Percentiles rank a stretch among this genome's conserved stretches.
phyloP scores from a whole-genome alignment of 2,329 filamentous ascomycete genomes.

The Trichoderma sp. region DNA sequence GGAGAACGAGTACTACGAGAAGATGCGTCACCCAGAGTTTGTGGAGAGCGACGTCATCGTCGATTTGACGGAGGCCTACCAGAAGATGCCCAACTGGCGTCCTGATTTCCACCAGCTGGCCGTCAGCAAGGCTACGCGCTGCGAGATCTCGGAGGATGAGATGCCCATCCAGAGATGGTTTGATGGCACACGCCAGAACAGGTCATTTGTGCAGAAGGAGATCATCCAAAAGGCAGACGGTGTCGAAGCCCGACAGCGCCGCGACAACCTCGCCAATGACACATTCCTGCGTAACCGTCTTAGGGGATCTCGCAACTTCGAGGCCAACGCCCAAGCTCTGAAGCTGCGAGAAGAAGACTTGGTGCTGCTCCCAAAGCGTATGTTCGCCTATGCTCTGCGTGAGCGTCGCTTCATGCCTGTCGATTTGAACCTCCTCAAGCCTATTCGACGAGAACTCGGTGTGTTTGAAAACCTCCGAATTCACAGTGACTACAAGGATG shows the following conservation, averaged over 20 bases:
- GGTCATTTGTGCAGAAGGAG: slow-evolving; percentile 35
- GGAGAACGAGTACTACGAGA: slow-evolving; percentile 29
- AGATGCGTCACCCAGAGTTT: slow-evolving; percentile 39
- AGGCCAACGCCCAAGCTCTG: slow-evolving; percentile 30
- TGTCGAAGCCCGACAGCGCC: slow-evolving; percentile 36
- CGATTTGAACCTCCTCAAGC: slow-evolving; percentile 36
- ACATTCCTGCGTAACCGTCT: slow-evolving; percentile 34
- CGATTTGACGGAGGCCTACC: slow-evolving; percentile 40
- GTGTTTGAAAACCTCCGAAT: slow-evolving; percentile 42
- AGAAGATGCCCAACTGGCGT: slow-evolving; percentile 39
- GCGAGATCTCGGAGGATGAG: slow-evolving; percentile 33
- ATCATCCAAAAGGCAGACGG: slow-evolving; percentile 37
- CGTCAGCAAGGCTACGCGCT: slow-evolving; percentile 31
- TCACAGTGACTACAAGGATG: slow-evolving; percentile 40
- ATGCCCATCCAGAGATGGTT: slow-evolving; percentile 40
- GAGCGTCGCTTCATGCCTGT: slow-evolving; percentile 40
- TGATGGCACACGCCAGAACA: slow-evolving; percentile 28
- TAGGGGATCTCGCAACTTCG: slow-evolving; percentile 36
- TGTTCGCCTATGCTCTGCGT: slow-evolving; percentile 41
- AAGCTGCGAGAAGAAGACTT: slow-evolving; percentile 30
- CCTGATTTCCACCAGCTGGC: slow-evolving; percentile 33
- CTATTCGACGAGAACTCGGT: slow-evolving; percentile 34
- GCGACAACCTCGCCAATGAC: slow-evolving; percentile 36
- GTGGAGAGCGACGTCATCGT: slow-evolving; percentile 44
- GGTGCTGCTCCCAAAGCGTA: slow-evolving; percentile 39